Evolutionary conservation across 148 eudicot genomes (phyloP), one percentile per base, ranked within the genome.

Genomic region (Tetragonia tetragonoides): DNA sequence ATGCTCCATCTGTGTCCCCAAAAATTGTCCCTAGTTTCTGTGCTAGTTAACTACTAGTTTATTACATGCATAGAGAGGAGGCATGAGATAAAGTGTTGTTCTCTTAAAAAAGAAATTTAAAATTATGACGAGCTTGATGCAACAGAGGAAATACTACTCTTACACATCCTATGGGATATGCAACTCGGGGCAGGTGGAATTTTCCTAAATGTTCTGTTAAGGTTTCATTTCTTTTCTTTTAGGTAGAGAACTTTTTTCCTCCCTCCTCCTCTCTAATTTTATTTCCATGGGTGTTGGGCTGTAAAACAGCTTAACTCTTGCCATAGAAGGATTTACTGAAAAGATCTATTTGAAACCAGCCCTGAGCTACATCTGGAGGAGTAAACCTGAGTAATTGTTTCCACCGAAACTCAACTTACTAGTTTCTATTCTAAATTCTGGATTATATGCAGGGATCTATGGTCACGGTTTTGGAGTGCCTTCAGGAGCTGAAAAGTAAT

Each of bases 381-480:
- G 44, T 65, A 18, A 16, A 37, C 10, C 17, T 60, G 62, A 38
- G 12, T 14, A 57, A 41, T 12, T 47, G 21, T 65, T 60, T 73
- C 65, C 39, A 34, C 42, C 28, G 38, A 4, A 23, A 17, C 38
- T n/a, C 79, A 62, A 24, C 46, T 16, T 39, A 14, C 41, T 38
- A 2, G 56, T 47, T 57, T 57, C 24, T 41, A 65, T 3, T 39
- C 20, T 20, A 28, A 38, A 14, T 24, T 75, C 24, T 47, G 74
- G 72, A 71, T 49, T 64, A 82, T 61, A 46, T 81, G 75, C 87
- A 95, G 99, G 99, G 97, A 68, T 86, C 91, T 10, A 87, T 95
- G 91, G 82, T 81, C 84, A 83, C 73, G 38, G 90, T 95, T 20
- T 70, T 89, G 76, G 90, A 93, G 79, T 91, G 99, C 84, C 89